phyloP scores from a whole-genome alignment of 2,329 filamentous ascomycete species.

The Trichoderma sp. region DNA sequence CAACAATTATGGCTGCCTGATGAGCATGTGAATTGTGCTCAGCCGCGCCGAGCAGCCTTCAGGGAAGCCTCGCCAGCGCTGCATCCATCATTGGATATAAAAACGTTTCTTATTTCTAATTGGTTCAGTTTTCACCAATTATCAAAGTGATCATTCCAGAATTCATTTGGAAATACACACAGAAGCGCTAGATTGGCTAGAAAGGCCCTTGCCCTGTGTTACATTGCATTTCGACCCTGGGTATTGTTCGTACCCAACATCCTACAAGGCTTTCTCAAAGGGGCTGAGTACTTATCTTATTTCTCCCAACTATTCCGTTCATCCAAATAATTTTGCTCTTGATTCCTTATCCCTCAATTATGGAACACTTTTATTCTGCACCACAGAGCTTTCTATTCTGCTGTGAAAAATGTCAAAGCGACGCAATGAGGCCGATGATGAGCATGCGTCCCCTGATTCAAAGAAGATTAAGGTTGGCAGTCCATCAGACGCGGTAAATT shows the following conservation, averaged over 20 bases:
- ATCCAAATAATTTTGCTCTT: not conserved
- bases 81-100: not conserved
- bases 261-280: not conserved
- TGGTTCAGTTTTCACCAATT: not conserved
- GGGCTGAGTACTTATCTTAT: not conserved
- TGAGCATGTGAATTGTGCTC: not conserved
- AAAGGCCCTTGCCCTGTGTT: not conserved
- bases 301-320: not conserved
- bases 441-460: not conserved
- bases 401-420: not conserved
- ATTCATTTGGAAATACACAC: not conserved
- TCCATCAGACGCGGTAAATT: fast-evolving
- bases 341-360: not conserved
- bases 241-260: not conserved
- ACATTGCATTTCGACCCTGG: not conserved
- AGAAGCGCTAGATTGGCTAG: not conserved
- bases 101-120: not conserved
- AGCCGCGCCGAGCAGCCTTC: not conserved
- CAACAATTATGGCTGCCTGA: not conserved
- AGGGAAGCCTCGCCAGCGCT: not conserved
- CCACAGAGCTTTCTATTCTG: not conserved
- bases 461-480: not conserved
- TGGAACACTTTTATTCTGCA: not conserved
- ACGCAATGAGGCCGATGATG: not conserved
- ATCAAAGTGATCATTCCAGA: too few relatives aligned